phyloP scores from a whole-genome alignment of 2,329 filamentous ascomycete species.

The Cryphonectria naterciae region DNA sequence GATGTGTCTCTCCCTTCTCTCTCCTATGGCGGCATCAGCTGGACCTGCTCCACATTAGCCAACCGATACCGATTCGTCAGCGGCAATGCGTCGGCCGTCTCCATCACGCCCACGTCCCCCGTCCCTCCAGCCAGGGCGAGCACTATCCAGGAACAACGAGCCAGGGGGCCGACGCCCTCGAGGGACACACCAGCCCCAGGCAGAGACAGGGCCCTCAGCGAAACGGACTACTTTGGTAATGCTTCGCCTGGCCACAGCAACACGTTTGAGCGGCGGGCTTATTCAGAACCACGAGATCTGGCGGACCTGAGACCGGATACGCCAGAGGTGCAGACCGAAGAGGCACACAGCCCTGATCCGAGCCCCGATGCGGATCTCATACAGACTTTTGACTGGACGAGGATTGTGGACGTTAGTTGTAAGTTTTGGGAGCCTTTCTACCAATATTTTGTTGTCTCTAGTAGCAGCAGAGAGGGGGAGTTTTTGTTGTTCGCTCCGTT shows the following conservation, averaged over 20 bases:
- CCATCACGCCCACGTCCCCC: constrained; percentile 46
- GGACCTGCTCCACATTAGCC: constrained; percentile 72
- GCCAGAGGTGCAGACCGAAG: constrained; percentile 24
- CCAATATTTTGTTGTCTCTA: neutral
- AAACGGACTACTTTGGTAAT: constrained; percentile 51
- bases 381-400: constrained; percentile 77
- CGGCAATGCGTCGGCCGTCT: constrained; percentile 49
- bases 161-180: constrained; percentile 42
- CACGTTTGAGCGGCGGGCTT: constrained; percentile 28
- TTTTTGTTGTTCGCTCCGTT: neutral
- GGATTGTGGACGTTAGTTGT: constrained; percentile 48
- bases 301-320: constrained; percentile 32
- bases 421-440: neutral
- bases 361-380: constrained; percentile 33
- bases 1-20: constrained; percentile 60
- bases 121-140: constrained; percentile 43
- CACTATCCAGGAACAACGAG: constrained; percentile 41
- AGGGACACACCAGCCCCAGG: constrained; percentile 39
- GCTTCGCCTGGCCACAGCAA: constrained; percentile 24
- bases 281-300: constrained; percentile 34
- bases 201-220: constrained; percentile 33
- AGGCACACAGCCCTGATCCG: constrained; percentile 1
- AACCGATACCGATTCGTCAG: constrained; percentile 71
- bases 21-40: constrained; percentile 66
- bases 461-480: too few species aligned